Percentiles rank a stretch among this genome's conserved stretches.
Evolutionary conservation across 1,139 yeast genomes (phyloP).

Genomic region (Kodamaea plutei): DNA sequence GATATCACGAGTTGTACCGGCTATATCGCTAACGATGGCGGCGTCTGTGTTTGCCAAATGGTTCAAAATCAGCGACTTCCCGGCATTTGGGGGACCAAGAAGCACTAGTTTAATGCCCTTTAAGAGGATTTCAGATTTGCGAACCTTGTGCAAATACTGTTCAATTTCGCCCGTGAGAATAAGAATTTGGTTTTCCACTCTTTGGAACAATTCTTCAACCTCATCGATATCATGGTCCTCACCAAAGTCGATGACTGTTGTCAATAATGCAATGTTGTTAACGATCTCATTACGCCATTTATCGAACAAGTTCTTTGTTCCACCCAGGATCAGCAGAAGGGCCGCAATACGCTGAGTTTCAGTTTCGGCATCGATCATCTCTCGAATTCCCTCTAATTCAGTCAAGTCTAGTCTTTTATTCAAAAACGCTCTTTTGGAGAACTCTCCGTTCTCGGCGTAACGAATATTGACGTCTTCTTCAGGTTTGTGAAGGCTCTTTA

Average conservation of each 20-base stretch:
- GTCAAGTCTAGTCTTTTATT: constrained; percentile 71
- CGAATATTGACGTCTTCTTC: constrained; percentile 46
- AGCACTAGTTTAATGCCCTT: constrained; percentile 72
- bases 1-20: constrained; percentile 93
- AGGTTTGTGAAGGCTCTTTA: constrained; percentile 48
- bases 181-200: constrained; percentile 44
- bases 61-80: constrained; percentile 84
- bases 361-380: constrained; percentile 90
- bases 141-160: constrained; percentile 47
- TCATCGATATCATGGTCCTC: constrained; percentile 85
- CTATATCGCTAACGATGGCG: constrained; percentile 86
- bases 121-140: constrained; percentile 60
- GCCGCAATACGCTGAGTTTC: constrained; percentile 82
- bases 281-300: constrained; percentile 69
- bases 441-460: constrained; percentile 92
- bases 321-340: constrained; percentile 67
- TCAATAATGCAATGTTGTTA: constrained; percentile 63
- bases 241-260: constrained; percentile 94
- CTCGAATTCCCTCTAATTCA: constrained; percentile 86
- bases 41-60: constrained; percentile 71
- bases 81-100: constrained; percentile 95
- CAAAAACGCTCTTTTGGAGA: constrained; percentile 75
- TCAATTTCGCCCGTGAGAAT: constrained; percentile 42
- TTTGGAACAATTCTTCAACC: constrained; percentile 43
- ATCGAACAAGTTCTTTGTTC: constrained; percentile 49